Evolutionary conservation across 208 protist species (phyloP), one percentile per base, ranked within the genome.

Genomic region (Entamoeba histolytica): DNA sequence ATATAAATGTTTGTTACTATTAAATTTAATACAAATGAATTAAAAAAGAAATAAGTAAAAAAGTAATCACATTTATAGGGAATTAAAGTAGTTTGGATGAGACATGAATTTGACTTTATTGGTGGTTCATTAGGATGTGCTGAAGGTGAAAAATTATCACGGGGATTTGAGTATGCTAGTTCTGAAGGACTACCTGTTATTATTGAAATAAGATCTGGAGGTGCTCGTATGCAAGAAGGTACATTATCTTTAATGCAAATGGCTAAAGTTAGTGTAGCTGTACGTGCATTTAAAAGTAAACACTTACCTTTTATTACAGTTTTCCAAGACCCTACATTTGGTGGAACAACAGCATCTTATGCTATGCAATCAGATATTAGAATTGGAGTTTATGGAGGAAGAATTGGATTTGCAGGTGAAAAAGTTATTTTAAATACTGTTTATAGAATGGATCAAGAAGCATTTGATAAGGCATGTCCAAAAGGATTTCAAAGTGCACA

Each of bases 151-250:
- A 96, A 96, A 91, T 51, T 96, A 31, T 44, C 8, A 8, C 35
- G 39, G 2, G 93, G 93, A 12, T 95, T 96, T 91, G 95, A 96
- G 6, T 92, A 96, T 31, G 95, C 94, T 23, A 94, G 23, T 28
- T 39, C 17, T 35, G 91, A 95, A 28, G 17, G 31, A 49, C 1
- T 96, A 15, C 95, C 95, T 7, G 91, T 96, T 28, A 57, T 96
- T 31, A 78, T 96, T 44, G 93, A 93, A 35, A 55, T 91, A 57
- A 12, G 44, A 35, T 95, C 94, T 92, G 95, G 95, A 7, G 95
- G 95, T 39, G 95, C 94, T 91, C 19, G 94, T 73, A 96, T 96
- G 95, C 95, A 96, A 96, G 95, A 96, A 92, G 95, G 95, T 17
- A 95, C 95, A 17, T 23, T 96, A 8, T 52, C 95, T 23, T 94